A percentile compares a stretch with the other conserved stretches of the same genome.
Evolutionary conservation across 768 basidiomycete species (phyloP).

Genomic region (Podaxis pistillaris): DNA sequence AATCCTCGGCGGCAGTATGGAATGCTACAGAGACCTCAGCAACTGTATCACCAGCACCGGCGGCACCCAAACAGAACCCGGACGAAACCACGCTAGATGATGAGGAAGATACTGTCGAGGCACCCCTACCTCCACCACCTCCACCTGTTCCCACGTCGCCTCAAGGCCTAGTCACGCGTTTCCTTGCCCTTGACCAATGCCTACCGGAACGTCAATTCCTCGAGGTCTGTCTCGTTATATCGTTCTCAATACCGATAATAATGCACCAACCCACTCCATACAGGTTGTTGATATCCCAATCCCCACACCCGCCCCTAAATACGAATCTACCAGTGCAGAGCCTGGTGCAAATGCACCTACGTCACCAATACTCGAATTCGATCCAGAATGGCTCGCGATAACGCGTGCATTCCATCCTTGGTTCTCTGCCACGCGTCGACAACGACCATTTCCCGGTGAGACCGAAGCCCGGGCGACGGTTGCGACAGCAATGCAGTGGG

Average conservation of each 20-base stretch:
- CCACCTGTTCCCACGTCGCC: constrained; percentile 8
- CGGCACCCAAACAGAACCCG: constrained; percentile 30
- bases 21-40: neutral
- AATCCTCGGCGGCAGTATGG: neutral
- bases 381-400: constrained; percentile 94
- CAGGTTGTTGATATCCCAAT: constrained; percentile 68
- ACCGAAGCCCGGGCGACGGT: constrained; percentile 52
- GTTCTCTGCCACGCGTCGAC: constrained; percentile 54
- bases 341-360: neutral
- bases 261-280: neutral
- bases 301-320: constrained; percentile 7
- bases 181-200: constrained; percentile 92
- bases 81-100: constrained; percentile 52
- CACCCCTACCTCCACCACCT: constrained; percentile 28
- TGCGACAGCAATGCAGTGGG: constrained; percentile 62
- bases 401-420: constrained; percentile 81
- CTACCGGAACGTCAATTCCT: constrained; percentile 72
- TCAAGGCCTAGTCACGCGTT: constrained; percentile 52
- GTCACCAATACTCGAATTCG: constrained; percentile 54
- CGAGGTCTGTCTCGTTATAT: constrained; percentile 49
- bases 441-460: constrained; percentile 60
- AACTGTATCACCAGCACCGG: neutral
- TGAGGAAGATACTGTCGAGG: constrained; percentile 41
- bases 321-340: too few species aligned
- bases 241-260: neutral